Base-by-base conservation (phyloP, 1,284 basidiomycete species). In the Ganoderma boninense region DNA sequence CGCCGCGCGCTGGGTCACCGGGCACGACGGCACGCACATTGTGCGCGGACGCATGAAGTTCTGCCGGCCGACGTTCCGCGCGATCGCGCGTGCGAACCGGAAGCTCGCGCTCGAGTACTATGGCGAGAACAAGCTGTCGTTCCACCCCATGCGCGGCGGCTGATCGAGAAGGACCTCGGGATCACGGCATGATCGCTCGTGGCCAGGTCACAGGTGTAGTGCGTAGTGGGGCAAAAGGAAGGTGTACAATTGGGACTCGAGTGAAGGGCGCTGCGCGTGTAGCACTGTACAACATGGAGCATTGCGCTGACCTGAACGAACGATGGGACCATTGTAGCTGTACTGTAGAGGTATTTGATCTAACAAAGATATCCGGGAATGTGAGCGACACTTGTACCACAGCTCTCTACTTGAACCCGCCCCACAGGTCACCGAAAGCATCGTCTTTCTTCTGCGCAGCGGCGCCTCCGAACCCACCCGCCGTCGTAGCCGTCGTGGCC, bases 21-120 rank as follows among this genome's bases (percentile, higher is more conserved):
- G 92, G 2, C 82, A 79, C 26, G 88, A 90, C 71, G 87, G 83
- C 38, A 87, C 84, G 14, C 89, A 87, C 4, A 81, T 89, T 49
- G 80, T 94, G 69, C 90, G 92, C 76, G 93, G 92, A 4, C 84
- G 94, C 26, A 94, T 95, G 93, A 95, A 95, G 79, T 95, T 95
- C 82, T 95, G 92, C 79, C 81, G 94, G 67, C 92, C 92, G 0
- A 82, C 89, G 10, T 89, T 94, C 77, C 80, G 87, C 54, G 86
- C 83, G 0, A 85, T 90, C 23, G 80, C 77, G 43, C 84, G 86
- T 68, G 90, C 93, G 26, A 87, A 96, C 79, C 80, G 83, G 20
- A 82, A 83, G 26, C 80, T 96, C 43, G 94, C 97, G 1, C 82
- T 89, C 73, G 83, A 84, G 29, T 84, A 82, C 42, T 96, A 92